phyloP scores from a whole-genome alignment of 257 asterid species.

The Datura wrightii region DNA sequence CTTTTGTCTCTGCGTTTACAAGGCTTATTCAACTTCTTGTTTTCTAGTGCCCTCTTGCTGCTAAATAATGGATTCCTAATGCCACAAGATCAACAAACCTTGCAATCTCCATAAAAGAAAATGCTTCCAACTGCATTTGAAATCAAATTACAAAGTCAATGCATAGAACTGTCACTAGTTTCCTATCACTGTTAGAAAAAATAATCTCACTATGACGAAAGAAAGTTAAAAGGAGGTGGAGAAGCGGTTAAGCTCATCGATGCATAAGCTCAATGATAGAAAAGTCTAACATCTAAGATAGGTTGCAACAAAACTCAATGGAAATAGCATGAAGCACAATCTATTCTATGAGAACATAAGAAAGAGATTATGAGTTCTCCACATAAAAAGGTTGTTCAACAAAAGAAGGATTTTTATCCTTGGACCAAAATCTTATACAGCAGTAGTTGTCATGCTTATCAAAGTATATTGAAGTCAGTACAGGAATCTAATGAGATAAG shows the following conservation, averaged over 20 bases:
- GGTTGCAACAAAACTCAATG: background rate
- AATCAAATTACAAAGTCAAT: conserved; percentile 28
- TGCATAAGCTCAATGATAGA: background rate
- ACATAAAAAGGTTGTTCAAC: background rate
- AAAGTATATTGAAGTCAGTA: background rate
- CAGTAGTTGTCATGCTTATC: background rate
- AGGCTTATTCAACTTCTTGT: background rate
- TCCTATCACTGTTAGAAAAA: background rate
- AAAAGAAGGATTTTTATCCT: background rate
- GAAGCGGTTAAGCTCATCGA: conserved; percentile 1
- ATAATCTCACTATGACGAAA: background rate
- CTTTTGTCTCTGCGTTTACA: background rate
- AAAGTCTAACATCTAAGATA: background rate
- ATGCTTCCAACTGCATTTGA: background rate
- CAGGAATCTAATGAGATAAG: background rate
- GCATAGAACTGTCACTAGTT: background rate
- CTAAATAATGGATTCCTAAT: background rate
- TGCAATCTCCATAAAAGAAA: background rate
- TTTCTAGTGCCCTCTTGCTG: conserved; percentile 15
- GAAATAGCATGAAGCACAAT: background rate
- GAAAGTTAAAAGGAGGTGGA: background rate
- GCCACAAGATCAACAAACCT: background rate
- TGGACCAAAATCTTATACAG: background rate
- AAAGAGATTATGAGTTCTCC: background rate
- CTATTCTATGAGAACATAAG: background rate